Evolutionary conservation across 2,329 filamentous ascomycete species (phyloP).

Genomic region (Fusarium siculi): DNA sequence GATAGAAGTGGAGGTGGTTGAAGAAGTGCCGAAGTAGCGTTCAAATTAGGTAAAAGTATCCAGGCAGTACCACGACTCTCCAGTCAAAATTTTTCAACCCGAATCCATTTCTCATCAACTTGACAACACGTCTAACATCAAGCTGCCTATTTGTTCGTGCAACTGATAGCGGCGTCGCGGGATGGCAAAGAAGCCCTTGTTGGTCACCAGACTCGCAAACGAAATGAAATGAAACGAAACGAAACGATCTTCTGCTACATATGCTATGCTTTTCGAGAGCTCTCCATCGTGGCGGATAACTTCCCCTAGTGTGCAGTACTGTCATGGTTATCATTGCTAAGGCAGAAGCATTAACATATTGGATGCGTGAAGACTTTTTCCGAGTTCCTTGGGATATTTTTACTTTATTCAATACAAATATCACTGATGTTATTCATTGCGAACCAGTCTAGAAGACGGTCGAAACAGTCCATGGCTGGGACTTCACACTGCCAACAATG

Average conservation of each 20-base stretch:
- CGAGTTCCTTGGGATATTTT: constrained; percentile 15
- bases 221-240: neutral
- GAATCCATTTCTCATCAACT: constrained; percentile 49
- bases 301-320: constrained; percentile 5
- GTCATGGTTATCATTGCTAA: neutral
- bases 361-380: constrained; percentile 5
- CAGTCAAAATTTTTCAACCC: constrained; percentile 50
- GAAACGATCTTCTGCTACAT: neutral
- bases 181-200: constrained; percentile 41
- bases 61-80: constrained; percentile 42
- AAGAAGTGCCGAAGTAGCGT: constrained; percentile 46
- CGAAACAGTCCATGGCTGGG: neutral
- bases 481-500: neutral
- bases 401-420: neutral
- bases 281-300: constrained; percentile 17
- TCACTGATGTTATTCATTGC: neutral
- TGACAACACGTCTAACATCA: constrained; percentile 37
- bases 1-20: constrained; percentile 41
- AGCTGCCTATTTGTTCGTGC: constrained; percentile 40
- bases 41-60: constrained; percentile 53
- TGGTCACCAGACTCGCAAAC: constrained; percentile 43
- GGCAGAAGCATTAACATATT: neutral
- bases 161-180: constrained; percentile 42
- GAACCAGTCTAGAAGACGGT: neutral
- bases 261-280: constrained; percentile 12